Conservation (phyloP, 257 asterid species). For the Phtheirospermum japonicum region DNA sequence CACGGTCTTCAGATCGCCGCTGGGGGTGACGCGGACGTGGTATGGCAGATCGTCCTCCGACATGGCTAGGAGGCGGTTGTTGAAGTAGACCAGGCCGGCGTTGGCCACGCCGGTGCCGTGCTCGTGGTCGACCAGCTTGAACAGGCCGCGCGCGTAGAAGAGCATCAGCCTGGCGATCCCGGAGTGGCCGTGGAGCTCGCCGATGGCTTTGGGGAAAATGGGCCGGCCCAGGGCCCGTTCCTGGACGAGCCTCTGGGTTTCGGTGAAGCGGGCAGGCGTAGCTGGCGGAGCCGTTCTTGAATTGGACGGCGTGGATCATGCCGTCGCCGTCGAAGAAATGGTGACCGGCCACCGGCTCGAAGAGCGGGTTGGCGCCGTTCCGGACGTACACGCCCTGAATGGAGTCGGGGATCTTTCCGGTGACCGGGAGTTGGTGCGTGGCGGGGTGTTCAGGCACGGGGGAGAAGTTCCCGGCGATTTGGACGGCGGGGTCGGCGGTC, state of each 20-base stretch:
- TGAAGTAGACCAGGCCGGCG: conserved; percentile 88
- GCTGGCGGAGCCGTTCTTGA: conserved; percentile 60
- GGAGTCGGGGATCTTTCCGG: conserved; percentile 62
- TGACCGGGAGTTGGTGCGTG: conserved; percentile 52
- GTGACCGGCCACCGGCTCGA: conserved; percentile 90
- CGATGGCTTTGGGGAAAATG: conserved; percentile 93
- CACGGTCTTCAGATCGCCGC: conserved; percentile 72
- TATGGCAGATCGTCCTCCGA: conserved; percentile 96
- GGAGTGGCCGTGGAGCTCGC: conserved; percentile 91
- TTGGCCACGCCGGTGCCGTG: conserved; percentile 92
- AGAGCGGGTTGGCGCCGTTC: conserved; percentile 91
- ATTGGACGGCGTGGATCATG: conserved; percentile 84
- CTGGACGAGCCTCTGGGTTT: conserved; percentile 67
- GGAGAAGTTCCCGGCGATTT: conserved; percentile 86
- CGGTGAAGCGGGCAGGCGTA: conserved; percentile 87
- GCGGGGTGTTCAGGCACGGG: conserved; percentile 90
- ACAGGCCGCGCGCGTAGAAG: conserved; percentile 79
- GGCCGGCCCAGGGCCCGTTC: conserved; percentile 77
- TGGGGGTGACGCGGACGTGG: conserved; percentile 58
- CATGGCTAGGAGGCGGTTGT: conserved; percentile 79
- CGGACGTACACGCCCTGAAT: conserved; percentile 75
- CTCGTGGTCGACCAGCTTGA: conserved; percentile 60
- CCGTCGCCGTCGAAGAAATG: conserved; percentile 99
- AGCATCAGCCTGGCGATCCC: conserved; percentile 84
- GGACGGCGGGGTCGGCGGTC: conserved; percentile 85